Percentiles rank a stretch among this genome's conserved stretches.
These are phyloP conservation scores for Neoarthrinium moseri DNA, from an alignment of 2,329 filamentous ascomycete genomes.

Conservation along the genomic window DNA sequence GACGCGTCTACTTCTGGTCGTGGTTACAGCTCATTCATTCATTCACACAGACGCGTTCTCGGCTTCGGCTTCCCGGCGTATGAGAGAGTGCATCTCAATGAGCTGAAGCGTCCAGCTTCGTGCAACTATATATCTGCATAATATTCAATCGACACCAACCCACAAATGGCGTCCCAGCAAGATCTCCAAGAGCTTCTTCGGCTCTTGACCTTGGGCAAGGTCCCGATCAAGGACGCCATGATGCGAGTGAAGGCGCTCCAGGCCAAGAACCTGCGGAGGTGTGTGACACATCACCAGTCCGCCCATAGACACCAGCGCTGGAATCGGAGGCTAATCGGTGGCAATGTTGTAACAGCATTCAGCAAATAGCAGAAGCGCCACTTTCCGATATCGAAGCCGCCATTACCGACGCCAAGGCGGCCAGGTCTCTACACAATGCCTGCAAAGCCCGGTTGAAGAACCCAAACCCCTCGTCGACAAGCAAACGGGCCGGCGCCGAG, in stretches of 20 bases:
- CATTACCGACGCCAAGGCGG: constrained; percentile 47
- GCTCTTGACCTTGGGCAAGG: constrained; percentile 57
- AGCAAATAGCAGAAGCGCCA: constrained; percentile 52
- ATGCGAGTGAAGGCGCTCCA: constrained; percentile 58
- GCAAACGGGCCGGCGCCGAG: constrained; percentile 31
- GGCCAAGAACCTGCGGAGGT: constrained; percentile 54
- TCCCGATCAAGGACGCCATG: constrained; percentile 59
- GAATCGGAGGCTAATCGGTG: too few species aligned
- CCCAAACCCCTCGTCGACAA: constrained; percentile 15
- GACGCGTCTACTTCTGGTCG: too few species aligned
- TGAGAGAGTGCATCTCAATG: too few species aligned
- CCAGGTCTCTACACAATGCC: constrained; percentile 50
- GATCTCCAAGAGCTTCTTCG: constrained; percentile 62
- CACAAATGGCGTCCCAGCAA: constrained; percentile 55
- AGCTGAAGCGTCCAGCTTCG: too few species aligned
- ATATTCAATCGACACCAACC: too few species aligned
- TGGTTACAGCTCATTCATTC: too few species aligned
- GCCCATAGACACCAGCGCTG: background rate
- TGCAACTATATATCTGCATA: too few species aligned
- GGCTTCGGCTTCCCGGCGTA: too few species aligned
- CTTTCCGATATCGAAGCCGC: constrained; percentile 43
- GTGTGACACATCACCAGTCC: constrained; percentile 29
- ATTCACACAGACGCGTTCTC: too few species aligned
- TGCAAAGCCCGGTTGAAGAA: constrained; percentile 53
- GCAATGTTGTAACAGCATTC: constrained; percentile 49